Conservation (phyloP, 2,329 filamentous ascomycete species). For the Aspergillus ochraceus region DNA sequence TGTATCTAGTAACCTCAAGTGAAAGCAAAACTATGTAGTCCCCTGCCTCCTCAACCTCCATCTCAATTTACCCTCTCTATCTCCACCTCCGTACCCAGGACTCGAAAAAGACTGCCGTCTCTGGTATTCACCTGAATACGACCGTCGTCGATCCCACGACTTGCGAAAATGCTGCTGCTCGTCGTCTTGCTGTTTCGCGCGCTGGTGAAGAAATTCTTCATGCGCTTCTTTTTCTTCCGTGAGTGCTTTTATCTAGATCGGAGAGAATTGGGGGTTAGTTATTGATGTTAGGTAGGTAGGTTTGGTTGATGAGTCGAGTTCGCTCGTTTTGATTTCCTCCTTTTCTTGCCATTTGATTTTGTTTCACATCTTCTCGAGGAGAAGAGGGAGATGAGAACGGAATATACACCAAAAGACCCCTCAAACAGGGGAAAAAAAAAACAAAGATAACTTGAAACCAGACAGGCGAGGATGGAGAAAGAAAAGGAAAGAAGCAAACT, state of each 20-base stretch:
- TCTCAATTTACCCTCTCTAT: constrained; percentile 7
- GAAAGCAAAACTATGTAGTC: not conserved
- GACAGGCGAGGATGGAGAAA: not conserved
- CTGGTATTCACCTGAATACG: constrained; percentile 13
- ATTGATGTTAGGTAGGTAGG: too few species aligned
- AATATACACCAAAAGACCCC: too few species aligned
- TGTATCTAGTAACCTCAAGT: too few species aligned
- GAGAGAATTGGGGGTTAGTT: too few species aligned
- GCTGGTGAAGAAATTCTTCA: constrained; percentile 30
- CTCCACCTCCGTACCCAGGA: constrained; percentile 1
- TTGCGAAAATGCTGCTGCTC: constrained; percentile 37
- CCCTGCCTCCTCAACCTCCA: constrained; percentile 6
- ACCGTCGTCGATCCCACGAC: constrained; percentile 30
- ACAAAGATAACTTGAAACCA: too few species aligned
- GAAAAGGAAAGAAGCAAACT: constrained; percentile 14
- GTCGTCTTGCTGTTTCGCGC: constrained; percentile 33
- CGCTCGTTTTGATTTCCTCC: not conserved
- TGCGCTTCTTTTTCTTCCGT: constrained; percentile 36
- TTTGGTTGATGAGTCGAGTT: too few species aligned
- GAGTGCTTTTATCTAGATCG: constrained; percentile 29
- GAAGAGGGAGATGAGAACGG: too few species aligned
- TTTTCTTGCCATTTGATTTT: not conserved
- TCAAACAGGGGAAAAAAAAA: not conserved
- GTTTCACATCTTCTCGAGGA: too few species aligned
- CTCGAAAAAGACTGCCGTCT: not conserved